Percentiles rank a stretch among this genome's conserved stretches.
Evolutionary conservation across 495 filamentous ascomycete genomes (phyloP).

Genomic region (Aspergillus panamensis): DNA sequence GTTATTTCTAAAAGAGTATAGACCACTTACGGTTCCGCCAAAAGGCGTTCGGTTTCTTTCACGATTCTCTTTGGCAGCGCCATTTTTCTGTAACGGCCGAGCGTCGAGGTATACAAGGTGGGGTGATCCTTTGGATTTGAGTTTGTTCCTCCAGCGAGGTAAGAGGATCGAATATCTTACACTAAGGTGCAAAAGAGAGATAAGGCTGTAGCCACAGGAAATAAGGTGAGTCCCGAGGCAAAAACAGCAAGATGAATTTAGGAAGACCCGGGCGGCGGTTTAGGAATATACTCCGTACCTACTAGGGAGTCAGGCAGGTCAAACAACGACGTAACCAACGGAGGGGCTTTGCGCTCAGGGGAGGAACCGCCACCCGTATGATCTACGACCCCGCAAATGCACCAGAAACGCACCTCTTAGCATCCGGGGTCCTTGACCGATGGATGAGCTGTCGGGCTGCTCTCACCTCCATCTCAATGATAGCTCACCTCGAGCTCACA

Average conservation of each 20-base stretch:
- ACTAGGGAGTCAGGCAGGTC: too few species aligned
- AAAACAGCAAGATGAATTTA: neutral
- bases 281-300: neutral
- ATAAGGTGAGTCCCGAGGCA: neutral
- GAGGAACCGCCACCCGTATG: slow-evolving; percentile 24
- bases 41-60: slow-evolving; percentile 96
- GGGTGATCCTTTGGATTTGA: slow-evolving; percentile 8
- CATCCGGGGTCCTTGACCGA: neutral
- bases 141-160: neutral
- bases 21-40: slow-evolving; percentile 83
- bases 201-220: neutral
- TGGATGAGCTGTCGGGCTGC: neutral
- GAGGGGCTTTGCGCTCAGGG: slow-evolving; percentile 35
- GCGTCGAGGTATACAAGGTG: slow-evolving; percentile 3
- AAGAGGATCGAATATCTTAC: neutral
- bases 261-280: neutral
- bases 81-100: slow-evolving; percentile 38
- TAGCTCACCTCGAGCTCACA: neutral
- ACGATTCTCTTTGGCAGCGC: slow-evolving; percentile 93
- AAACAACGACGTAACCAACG: slow-evolving; percentile 26
- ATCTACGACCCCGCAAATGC: neutral
- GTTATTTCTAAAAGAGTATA: neutral
- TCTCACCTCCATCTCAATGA: neutral
- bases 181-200: neutral
- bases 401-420: slow-evolving; percentile 5